Base-by-base conservation (phyloP, 441 rosid species). In the Erodium moschatum region DNA sequence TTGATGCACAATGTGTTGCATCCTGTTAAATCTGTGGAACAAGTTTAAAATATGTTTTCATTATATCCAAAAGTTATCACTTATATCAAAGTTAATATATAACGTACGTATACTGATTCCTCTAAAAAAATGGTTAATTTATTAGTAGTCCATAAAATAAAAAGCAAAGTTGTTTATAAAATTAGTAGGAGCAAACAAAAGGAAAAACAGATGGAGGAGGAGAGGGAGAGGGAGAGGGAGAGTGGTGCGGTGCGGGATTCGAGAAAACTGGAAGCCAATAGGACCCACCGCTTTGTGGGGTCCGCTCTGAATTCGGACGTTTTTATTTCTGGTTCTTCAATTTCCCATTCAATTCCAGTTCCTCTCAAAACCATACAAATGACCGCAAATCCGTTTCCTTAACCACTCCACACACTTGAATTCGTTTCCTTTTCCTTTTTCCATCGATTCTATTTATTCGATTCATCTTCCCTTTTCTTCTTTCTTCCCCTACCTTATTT, bases 181-280 rank as follows among this genome's bases (percentile, higher is more conserved):
- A 24, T 24, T 24, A 24, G 2, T 24, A 48, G 10, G 1, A 52
- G 19, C 58, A 52, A 52, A 52, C 19, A n/a, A 52, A 52, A 15
- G 20, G 5, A 52, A 52, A 52, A 52, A 52, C 19, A 13, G 19
- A 50, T 50, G 3, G 58, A 1, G 5, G 1, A n/a, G n/a, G n/a
- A n/a, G n/a, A n/a, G n/a, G n/a, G n/a, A n/a, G n/a, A 1, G 12
- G 52, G 58, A 5, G 58, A 52, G 11, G 46, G 12, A 40, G 20
- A 52, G 11, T 52, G 60, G 21, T 52, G 60, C 60, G 60, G 60
- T 52, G 60, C 60, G 60, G 20, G 60, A 52, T 16, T 52, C 60
- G 21, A 52, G 60, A 52, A 52, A 52, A 52, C 60, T 52, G 21
- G 19, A 33, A 33, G 15, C 11, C n/a, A 52, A 52, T 16, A 7